Evolutionary conservation across 1,284 basidiomycete genomes (phyloP).

Genomic region (Xanthoconium separans): DNA sequence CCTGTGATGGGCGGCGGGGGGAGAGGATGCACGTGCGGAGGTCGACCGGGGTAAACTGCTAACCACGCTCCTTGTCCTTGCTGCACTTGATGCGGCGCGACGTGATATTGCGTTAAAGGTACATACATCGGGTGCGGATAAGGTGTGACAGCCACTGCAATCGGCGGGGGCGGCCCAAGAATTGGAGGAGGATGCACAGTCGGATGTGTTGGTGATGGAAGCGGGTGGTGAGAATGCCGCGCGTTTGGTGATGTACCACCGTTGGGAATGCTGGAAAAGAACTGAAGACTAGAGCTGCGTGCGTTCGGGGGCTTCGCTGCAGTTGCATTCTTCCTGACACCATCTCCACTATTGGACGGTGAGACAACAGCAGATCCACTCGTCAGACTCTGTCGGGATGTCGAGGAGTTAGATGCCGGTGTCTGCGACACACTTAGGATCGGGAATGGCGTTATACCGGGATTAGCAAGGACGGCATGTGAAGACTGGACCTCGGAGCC

Average conservation of each 20-base stretch:
- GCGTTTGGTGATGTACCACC: constrained; percentile 4
- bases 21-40: constrained; percentile 21
- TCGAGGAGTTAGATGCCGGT: neutral
- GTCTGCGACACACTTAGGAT: constrained; percentile 20
- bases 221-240: constrained; percentile 7
- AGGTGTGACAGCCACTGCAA: constrained; percentile 14
- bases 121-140: constrained; percentile 22
- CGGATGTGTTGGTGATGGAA: constrained; percentile 15
- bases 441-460: constrained; percentile 23
- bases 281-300: constrained; percentile 1
- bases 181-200: constrained; percentile 3
- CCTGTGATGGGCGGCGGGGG: constrained; percentile 21
- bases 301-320: constrained; percentile 5
- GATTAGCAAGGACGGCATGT: neutral
- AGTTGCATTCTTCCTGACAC: constrained; percentile 7
- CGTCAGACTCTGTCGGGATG: constrained; percentile 1
- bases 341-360: neutral
- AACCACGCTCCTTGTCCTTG: constrained; percentile 25
- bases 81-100: constrained; percentile 18
- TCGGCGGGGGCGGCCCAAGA: constrained; percentile 12
- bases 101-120: constrained; percentile 22
- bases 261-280: neutral
- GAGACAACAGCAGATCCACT: neutral
- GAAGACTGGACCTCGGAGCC: neutral
- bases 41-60: constrained; percentile 21